Percentiles rank a stretch among this genome's conserved stretches.
Conservation (phyloP, 2,329 filamentous ascomycete species). For the Teratosphaeria nubilosa region DNA sequence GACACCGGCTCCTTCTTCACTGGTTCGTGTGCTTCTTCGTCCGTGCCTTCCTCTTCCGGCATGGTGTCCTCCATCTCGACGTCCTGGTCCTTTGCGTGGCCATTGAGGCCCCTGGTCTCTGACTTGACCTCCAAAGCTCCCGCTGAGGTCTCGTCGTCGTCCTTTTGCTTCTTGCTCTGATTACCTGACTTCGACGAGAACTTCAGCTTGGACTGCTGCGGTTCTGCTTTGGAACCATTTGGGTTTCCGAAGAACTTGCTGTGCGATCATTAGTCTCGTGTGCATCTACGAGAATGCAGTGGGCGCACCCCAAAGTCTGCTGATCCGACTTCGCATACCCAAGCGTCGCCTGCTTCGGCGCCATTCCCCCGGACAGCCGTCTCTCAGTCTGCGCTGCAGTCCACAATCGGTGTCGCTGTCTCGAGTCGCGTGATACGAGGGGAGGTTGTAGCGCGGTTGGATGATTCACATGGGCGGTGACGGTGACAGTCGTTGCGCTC, state of each 20-base stretch:
- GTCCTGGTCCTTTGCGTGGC: constrained; percentile 21
- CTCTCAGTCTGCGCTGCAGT: constrained; percentile 4
- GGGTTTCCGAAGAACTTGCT: constrained; percentile 79
- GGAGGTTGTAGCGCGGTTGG: constrained; percentile 8
- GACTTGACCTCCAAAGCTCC: constrained; percentile 21
- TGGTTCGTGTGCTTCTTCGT: constrained; percentile 10
- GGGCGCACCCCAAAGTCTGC: constrained; percentile 60
- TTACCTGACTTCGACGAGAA: constrained; percentile 44
- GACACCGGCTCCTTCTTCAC: constrained; percentile 13
- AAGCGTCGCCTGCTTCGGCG: constrained; percentile 67
- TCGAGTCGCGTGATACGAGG: constrained; percentile 6
- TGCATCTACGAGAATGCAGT: background rate
- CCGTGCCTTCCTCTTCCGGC: constrained; percentile 12
- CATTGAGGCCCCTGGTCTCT: background rate
- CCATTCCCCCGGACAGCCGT: constrained; percentile 26
- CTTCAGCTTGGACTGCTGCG: constrained; percentile 68
- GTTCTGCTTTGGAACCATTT: constrained; percentile 47
- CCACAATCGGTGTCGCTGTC: constrained; percentile 5
- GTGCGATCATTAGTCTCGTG: background rate
- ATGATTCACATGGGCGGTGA: constrained; percentile 5
- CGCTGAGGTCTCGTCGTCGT: constrained; percentile 4
- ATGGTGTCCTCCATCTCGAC: constrained; percentile 21
- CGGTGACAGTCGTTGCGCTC: constrained; percentile 1
- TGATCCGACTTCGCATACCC: constrained; percentile 76
- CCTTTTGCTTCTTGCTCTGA: constrained; percentile 12